phyloP scores from a whole-genome alignment of 1,284 basidiomycete species.

The Leccinum huronense region DNA sequence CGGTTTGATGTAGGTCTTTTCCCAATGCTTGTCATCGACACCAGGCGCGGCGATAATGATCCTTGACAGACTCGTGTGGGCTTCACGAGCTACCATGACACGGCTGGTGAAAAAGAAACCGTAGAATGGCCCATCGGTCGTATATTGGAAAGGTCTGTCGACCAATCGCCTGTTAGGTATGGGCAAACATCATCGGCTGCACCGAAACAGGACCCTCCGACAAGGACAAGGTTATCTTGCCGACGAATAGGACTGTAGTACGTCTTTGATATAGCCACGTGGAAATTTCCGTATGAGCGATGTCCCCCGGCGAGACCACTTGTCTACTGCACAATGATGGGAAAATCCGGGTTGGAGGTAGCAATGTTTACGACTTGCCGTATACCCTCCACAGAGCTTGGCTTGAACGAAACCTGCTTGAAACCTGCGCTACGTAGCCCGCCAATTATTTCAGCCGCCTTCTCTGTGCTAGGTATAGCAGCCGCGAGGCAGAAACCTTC shows the following conservation, averaged over 20 bases:
- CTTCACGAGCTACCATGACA: constrained; percentile 98
- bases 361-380: constrained; percentile 97
- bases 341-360: constrained; percentile 90
- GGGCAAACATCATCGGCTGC: constrained; percentile 96
- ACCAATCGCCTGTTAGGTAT: constrained; percentile 97
- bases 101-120: constrained; percentile 95
- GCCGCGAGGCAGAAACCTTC: constrained; percentile 99
- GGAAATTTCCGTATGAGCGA: constrained; percentile 98
- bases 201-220: constrained; percentile 97
- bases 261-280: constrained; percentile 90
- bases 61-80: constrained; percentile 95
- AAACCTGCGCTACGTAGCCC: constrained; percentile 79
- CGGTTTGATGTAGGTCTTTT: constrained; percentile 91
- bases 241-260: constrained; percentile 84
- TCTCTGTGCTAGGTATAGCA: constrained; percentile 90
- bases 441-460: constrained; percentile 89
- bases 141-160: constrained; percentile 72
- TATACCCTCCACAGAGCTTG: constrained; percentile 95
- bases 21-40: constrained; percentile 90
- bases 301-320: constrained; percentile 98
- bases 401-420: constrained; percentile 96
- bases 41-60: constrained; percentile 93
- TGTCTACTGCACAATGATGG: constrained; percentile 98
- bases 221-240: constrained; percentile 85
- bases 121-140: constrained; percentile 96